Evolutionary conservation across 2,329 filamentous ascomycete species (phyloP).

Genomic region (Whalleya microplaca): DNA sequence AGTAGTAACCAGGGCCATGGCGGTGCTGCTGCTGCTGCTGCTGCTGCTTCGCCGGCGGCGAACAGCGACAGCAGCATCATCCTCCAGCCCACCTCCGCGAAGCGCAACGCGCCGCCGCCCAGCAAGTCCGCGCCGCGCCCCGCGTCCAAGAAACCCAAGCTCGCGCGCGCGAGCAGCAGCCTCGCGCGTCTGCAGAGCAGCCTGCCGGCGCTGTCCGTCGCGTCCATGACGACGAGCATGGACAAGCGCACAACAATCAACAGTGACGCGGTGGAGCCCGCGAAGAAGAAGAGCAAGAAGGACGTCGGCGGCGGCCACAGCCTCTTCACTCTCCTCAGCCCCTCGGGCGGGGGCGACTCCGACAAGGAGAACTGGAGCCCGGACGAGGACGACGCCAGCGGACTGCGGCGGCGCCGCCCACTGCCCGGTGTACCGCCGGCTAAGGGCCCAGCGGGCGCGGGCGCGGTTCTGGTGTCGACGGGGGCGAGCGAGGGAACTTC

Average conservation of each 20-base stretch:
- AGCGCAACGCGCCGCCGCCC: slow-evolving; percentile 61
- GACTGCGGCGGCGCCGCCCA: slow-evolving; percentile 36
- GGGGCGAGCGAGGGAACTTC: no score
- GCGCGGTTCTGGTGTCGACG: no score
- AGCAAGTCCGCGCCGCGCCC: slow-evolving; percentile 34
- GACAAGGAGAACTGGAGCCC: slow-evolving; percentile 93
- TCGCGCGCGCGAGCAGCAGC: slow-evolving; percentile 65
- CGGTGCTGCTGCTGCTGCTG: no score
- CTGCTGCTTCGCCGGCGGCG: neutral
- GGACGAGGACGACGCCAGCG: slow-evolving; percentile 41
- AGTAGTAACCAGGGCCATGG: neutral
- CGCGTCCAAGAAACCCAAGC: slow-evolving; percentile 62
- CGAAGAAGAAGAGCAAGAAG: slow-evolving; percentile 38
- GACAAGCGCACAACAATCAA: slow-evolving; percentile 25
- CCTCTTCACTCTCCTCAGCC: slow-evolving; percentile 45
- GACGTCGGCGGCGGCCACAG: slow-evolving; percentile 42
- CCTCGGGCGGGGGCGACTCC: slow-evolving; percentile 64
- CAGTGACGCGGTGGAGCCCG: slow-evolving; percentile 18
- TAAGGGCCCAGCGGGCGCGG: slow-evolving; percentile 14
- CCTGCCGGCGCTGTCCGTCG: slow-evolving; percentile 34
- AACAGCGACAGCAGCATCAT: slow-evolving; percentile 34
- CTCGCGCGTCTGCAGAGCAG: slow-evolving; percentile 63
- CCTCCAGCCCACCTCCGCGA: slow-evolving; percentile 61
- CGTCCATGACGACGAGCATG: slow-evolving; percentile 33
- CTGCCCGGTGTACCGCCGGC: slow-evolving; percentile 39